Percentiles rank a stretch among this genome's conserved stretches.
Conservation (phyloP, 768 basidiomycete genomes). For the Mrakia blollopis region DNA sequence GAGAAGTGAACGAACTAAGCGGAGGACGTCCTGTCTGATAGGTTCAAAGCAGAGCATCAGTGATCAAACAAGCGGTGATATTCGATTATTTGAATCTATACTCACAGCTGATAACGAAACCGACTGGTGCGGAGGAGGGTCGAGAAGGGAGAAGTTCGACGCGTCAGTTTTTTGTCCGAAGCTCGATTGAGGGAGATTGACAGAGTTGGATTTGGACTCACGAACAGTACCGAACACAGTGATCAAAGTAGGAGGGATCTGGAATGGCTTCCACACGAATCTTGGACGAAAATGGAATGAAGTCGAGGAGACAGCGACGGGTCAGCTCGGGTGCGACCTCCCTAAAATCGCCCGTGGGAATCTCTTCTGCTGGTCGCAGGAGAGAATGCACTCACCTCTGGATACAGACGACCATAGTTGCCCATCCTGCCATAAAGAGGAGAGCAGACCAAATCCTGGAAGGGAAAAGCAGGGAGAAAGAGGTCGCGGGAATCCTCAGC, state of each 20-base stretch:
- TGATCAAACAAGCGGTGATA: background rate
- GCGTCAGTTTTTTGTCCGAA: background rate
- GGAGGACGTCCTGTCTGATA: background rate
- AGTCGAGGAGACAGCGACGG: background rate
- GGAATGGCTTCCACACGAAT: constrained; percentile 52
- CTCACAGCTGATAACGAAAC: background rate
- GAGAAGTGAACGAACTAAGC: background rate
- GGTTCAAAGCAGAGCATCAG: background rate
- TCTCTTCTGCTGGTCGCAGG: background rate
- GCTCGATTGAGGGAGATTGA: too few relatives aligned
- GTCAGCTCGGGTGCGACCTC: background rate
- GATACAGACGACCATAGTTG: background rate
- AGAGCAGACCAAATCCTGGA: constrained; percentile 7
- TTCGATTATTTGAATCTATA: background rate
- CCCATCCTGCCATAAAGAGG: background rate
- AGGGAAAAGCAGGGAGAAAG: background rate
- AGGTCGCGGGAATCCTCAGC: background rate
- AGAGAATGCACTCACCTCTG: background rate
- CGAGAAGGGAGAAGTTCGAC: background rate
- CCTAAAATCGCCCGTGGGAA: too few relatives aligned
- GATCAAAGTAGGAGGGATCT: constrained; percentile 55
- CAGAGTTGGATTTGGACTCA: background rate
- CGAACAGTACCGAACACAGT: constrained; percentile 66
- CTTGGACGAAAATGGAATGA: background rate
- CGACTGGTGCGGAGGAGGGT: background rate